phyloP scores from a whole-genome alignment of 2,329 filamentous ascomycete genomes.

The Lecanicillium sp. region DNA sequence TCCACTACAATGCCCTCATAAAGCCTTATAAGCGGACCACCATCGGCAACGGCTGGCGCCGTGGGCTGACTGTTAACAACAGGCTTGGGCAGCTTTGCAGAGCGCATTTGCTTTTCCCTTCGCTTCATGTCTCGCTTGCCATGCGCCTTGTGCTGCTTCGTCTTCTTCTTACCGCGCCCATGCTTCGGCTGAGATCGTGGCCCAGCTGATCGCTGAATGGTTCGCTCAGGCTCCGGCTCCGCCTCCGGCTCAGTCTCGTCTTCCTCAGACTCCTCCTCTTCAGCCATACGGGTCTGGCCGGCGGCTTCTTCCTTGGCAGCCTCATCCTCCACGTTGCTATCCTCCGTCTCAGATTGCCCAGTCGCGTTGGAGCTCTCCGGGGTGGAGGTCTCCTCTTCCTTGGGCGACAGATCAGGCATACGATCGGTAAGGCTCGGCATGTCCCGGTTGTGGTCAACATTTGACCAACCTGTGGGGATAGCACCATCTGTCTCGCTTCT shows the following conservation, averaged over 20 bases:
- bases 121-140: slow-evolving; percentile 42
- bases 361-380: slow-evolving; percentile 37
- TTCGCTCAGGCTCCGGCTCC: slow-evolving; percentile 3
- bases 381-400: slow-evolving; percentile 36
- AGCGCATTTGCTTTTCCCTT: slow-evolving; percentile 32
- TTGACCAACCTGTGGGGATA: slow-evolving; percentile 64
- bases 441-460: slow-evolving; percentile 48
- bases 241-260: no score
- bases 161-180: slow-evolving; percentile 37
- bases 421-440: slow-evolving; percentile 47
- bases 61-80: slow-evolving; percentile 26
- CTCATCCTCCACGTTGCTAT: slow-evolving; percentile 45
- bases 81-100: slow-evolving; percentile 26
- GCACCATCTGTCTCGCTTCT: slow-evolving; percentile 41
- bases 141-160: slow-evolving; percentile 36
- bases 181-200: slow-evolving; percentile 9
- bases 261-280: slow-evolving; percentile 54
- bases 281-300: slow-evolving; percentile 45
- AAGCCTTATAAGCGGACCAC: slow-evolving; percentile 64
- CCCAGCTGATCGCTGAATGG: slow-evolving; percentile 9
- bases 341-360: slow-evolving; percentile 40
- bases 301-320: slow-evolving; percentile 17
- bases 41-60: slow-evolving; percentile 31
- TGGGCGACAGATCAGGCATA: slow-evolving; percentile 30
- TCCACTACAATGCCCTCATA: slow-evolving; percentile 84